Evolutionary conservation across 2,329 filamentous ascomycete genomes (phyloP).

Genomic region (Claviceps maximensis): DNA sequence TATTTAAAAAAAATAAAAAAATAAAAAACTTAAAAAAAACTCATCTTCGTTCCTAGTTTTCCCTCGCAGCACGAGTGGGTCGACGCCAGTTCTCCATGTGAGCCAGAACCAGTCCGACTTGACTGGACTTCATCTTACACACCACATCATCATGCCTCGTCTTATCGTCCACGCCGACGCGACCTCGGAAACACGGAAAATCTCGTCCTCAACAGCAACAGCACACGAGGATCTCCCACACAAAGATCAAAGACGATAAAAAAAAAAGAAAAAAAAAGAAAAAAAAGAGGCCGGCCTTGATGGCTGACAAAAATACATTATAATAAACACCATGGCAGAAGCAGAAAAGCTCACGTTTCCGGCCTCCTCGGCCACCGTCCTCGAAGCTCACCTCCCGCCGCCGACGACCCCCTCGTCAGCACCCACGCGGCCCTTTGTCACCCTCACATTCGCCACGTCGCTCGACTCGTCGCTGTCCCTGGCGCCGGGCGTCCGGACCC

Average conservation of each 20-base stretch:
- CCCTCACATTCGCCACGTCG: slow-evolving; percentile 81
- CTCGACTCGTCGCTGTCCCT: slow-evolving; percentile 72
- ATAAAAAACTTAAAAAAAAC: too few species aligned
- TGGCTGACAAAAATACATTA: background rate
- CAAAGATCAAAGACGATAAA: background rate
- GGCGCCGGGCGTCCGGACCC: slow-evolving; percentile 65
- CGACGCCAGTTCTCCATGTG: too few species aligned
- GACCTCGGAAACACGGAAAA: background rate
- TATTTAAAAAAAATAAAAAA: too few species aligned
- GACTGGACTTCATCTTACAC: background rate
- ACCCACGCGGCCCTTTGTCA: slow-evolving; percentile 40
- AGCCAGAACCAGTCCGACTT: background rate
- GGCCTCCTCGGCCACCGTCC: slow-evolving; percentile 16
- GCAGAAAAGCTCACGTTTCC: slow-evolving; percentile 21
- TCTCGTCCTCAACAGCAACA: too few species aligned
- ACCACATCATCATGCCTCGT: background rate
- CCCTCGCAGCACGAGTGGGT: background rate
- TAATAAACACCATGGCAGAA: slow-evolving; percentile 13
- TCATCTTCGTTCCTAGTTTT: too few species aligned
- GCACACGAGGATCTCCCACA: too few species aligned
- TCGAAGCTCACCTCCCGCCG: slow-evolving; percentile 22
- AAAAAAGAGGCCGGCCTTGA: too few species aligned
- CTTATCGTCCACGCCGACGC: background rate
- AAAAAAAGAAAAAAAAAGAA: background rate
- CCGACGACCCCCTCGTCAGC: background rate